These are phyloP conservation scores for Kitagawia praeruptora DNA, from an alignment of 129 eudicot species.

Conservation along the genomic window DNA sequence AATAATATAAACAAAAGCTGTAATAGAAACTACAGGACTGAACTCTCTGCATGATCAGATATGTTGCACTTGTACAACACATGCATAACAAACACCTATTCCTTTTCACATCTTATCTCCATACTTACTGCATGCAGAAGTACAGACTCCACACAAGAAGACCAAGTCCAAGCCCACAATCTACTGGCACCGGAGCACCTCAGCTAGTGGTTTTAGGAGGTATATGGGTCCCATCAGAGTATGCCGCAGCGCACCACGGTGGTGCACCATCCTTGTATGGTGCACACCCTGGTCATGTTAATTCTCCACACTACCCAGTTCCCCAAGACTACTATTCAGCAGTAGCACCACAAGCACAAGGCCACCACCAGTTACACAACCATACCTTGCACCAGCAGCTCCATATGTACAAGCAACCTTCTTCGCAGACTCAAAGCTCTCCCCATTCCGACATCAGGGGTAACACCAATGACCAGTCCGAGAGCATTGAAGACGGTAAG, in stretches of 20 bases:
- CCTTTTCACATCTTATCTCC: neutral
- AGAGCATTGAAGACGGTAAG: conserved; percentile 90
- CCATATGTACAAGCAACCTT: conserved; percentile 53
- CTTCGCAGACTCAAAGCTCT: conserved; percentile 48
- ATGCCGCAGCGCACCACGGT: conserved; percentile 38
- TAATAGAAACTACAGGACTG: conserved; percentile 4
- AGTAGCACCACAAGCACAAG: conserved; percentile 29
- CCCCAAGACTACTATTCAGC: conserved; percentile 66
- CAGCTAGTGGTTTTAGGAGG: conserved; percentile 92
- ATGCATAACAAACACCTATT: neutral
- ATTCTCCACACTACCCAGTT: conserved; percentile 40
- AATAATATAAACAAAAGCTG: neutral
- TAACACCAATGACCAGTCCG: conserved; percentile 63
- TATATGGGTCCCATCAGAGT: conserved; percentile 97
- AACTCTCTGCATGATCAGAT: conserved; percentile 9
- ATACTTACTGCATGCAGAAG: conserved; percentile 42
- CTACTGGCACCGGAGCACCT: conserved; percentile 41
- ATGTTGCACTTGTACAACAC: conserved; percentile 10
- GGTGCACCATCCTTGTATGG: conserved; percentile 67
- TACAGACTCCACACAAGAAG: conserved; percentile 95
- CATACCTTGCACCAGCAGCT: conserved; percentile 35
- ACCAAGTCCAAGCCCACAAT: conserved; percentile 85
- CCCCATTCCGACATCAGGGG: conserved; percentile 59
- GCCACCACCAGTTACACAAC: conserved; percentile 30
- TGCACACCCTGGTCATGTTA: conserved; percentile 22